Conservation (phyloP, 495 filamentous ascomycete genomes). For the Emericellopsis terricola region DNA sequence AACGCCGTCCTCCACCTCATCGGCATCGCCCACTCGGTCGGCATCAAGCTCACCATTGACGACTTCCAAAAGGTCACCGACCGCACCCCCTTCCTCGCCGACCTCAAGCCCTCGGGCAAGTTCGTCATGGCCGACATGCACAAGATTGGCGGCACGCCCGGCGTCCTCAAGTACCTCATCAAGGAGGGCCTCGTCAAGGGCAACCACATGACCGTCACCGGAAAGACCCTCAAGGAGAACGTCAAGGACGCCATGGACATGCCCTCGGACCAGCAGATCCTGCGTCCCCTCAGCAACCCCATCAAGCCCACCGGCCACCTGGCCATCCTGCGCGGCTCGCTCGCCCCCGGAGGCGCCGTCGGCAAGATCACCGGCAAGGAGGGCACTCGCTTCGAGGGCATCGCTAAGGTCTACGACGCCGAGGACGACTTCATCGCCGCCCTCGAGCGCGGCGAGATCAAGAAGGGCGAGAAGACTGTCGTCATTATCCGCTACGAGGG, state of each 20-base stretch:
- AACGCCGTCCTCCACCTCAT: conserved; percentile 96
- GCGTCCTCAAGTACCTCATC: conserved; percentile 80
- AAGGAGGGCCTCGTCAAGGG: conserved; percentile 82
- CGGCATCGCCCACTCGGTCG: conserved; percentile 87
- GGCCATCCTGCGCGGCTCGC: conserved; percentile 81
- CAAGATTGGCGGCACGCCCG: conserved; percentile 80
- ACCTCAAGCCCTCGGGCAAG: conserved; percentile 93
- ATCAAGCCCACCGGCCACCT: conserved; percentile 93
- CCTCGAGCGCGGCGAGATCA: conserved; percentile 66
- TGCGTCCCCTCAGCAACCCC: conserved; percentile 77
- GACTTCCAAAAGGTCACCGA: conserved; percentile 95
- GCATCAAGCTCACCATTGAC: conserved; percentile 85
- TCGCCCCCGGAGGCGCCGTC: conserved; percentile 82
- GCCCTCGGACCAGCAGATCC: conserved; percentile 71
- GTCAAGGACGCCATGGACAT: conserved; percentile 61
- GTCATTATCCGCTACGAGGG: conserved; percentile 95
- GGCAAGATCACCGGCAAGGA: conserved; percentile 99
- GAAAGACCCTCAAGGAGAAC: conserved; percentile 86
- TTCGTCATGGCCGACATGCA: conserved; percentile 89
- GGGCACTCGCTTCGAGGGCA: conserved; percentile 72
- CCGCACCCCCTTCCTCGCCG: conserved; percentile 80
- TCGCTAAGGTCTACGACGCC: conserved; percentile 71
- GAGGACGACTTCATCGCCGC: conserved; percentile 67
- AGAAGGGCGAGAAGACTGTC: conserved; percentile 93
- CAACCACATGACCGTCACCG: conserved; percentile 79